Evolutionary conservation across 768 basidiomycete species (phyloP), one percentile per base, ranked within the genome.

Genomic region (Rhizopogon sp.): DNA sequence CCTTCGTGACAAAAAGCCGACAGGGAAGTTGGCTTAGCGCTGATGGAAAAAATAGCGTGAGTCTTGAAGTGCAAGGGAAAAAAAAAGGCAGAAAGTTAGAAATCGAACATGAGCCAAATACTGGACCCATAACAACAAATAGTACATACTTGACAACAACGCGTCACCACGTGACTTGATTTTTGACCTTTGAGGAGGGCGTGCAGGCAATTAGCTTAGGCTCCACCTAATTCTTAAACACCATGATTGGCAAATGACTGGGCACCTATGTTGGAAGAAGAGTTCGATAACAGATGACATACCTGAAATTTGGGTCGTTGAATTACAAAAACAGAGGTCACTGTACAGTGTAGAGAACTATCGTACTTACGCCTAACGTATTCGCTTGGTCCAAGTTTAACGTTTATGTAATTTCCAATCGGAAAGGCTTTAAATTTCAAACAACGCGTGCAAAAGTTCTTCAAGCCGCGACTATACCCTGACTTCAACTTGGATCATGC

Each of bases 1-100:
- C 67, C 70, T 71, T 74, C 70, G 69, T 66, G 60, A 63, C 67
- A 54, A 56, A 42, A 65, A 59, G 66, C 66, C 66, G 64, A 66
- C 67, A 67, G 64, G 60, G 54, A 69, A 62, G 57, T 44, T 65
- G 62, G 68, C 71, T 62, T 68, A 58, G 55, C 53, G 58, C 56
- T 58, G 53, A 31, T 20, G 45, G 25, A 42, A n/a, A 39, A 49
- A 46, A 57, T 11, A 55, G 60, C 60, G 60, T 56, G 47, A 52
- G 59, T 61, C 56, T 65, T 50, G 56, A 60, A 62, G 58, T 47
- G 49, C 53, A 44, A 60, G 28, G 56, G 49, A 56, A 44, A 33
- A 20, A n/a, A 20, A 44, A 53, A 57, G 54, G 55, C 58, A 56
- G 54, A 50, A 25, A 10, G 25, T 25, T 28, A 45, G 35, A 59